Evolutionary conservation across 148 eudicot genomes (phyloP).

Genomic region (Amaranthus palmeri): DNA sequence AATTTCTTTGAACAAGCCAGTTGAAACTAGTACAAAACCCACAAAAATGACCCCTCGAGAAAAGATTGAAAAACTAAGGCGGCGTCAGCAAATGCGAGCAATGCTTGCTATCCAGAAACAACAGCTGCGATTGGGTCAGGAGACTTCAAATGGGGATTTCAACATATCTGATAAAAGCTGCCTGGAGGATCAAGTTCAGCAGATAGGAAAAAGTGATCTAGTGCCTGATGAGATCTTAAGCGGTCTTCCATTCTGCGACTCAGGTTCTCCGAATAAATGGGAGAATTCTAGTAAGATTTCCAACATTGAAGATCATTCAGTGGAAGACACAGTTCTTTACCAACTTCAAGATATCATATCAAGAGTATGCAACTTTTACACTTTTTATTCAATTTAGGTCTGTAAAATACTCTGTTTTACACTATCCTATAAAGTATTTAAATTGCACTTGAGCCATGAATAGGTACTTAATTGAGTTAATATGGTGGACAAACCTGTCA

Average conservation of each 20-base stretch:
- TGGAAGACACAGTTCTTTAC: constrained; percentile 50
- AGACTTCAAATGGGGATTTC: constrained; percentile 27
- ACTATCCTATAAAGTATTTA: neutral
- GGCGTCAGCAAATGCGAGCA: constrained; percentile 82
- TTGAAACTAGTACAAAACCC: constrained; percentile 26
- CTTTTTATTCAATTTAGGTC: neutral
- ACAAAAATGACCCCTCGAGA: constrained; percentile 71
- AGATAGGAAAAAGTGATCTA: constrained; percentile 32
- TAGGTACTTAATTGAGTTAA: neutral
- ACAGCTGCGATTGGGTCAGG: constrained; percentile 48
- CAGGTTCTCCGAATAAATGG: constrained; percentile 35
- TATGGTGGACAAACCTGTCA: neutral
- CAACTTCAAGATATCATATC: constrained; percentile 55
- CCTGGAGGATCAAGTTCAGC: constrained; percentile 21
- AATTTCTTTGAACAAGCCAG: constrained; percentile 29
- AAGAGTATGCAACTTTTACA: constrained; percentile 39
- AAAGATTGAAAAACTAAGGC: constrained; percentile 77
- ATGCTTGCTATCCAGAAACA: constrained; percentile 78
- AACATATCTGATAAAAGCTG: constrained; percentile 21
- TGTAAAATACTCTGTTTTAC: neutral
- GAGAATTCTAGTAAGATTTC: constrained; percentile 34
- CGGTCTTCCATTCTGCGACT: constrained; percentile 35
- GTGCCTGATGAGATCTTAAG: constrained; percentile 32
- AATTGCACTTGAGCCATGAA: neutral
- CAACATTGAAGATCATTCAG: constrained; percentile 38